Conservation (phyloP, 805 yeast genomes). For the Kodamaea kakaduensis region DNA sequence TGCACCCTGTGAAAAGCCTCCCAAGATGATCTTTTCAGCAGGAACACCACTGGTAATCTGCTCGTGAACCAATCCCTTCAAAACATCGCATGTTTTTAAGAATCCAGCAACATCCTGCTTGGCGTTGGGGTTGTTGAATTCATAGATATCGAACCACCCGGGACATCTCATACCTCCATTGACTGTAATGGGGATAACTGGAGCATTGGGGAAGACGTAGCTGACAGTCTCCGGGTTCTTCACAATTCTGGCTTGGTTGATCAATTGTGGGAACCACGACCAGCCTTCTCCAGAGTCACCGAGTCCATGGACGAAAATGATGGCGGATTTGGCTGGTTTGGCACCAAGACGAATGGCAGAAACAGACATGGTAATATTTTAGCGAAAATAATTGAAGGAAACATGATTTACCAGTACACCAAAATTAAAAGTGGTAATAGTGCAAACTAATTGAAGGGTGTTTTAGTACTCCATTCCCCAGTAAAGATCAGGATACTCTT, state of each 20-base stretch:
- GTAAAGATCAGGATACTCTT: no score
- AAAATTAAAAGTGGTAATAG: conserved; percentile 16
- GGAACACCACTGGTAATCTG: conserved; percentile 48
- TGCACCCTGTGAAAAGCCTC: conserved; percentile 96
- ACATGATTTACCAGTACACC: no score
- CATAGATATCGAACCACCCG: conserved; percentile 80
- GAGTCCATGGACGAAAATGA: conserved; percentile 82
- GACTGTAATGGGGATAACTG: conserved; percentile 61
- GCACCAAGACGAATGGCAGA: conserved; percentile 28
- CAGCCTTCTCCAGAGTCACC: conserved; percentile 93
- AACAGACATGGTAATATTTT: conserved; percentile 7
- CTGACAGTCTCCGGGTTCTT: conserved; percentile 47
- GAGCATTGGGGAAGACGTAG: conserved; percentile 91
- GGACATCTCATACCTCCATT: conserved; percentile 69
- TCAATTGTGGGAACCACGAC: conserved; percentile 71
- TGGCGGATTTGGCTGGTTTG: conserved; percentile 42
- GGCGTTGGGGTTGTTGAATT: conserved; percentile 46
- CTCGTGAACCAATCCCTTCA: conserved; percentile 47
- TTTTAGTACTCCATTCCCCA: no score
- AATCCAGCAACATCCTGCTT: conserved; percentile 54
- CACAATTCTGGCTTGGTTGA: conserved; percentile 43
- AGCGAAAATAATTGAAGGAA: background rate
- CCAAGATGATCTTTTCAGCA: conserved; percentile 71
- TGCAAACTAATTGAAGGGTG: conserved; percentile 18
- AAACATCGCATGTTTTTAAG: conserved; percentile 42